phyloP scores from a whole-genome alignment of 306 rosid genomes.

The Senna tora region DNA sequence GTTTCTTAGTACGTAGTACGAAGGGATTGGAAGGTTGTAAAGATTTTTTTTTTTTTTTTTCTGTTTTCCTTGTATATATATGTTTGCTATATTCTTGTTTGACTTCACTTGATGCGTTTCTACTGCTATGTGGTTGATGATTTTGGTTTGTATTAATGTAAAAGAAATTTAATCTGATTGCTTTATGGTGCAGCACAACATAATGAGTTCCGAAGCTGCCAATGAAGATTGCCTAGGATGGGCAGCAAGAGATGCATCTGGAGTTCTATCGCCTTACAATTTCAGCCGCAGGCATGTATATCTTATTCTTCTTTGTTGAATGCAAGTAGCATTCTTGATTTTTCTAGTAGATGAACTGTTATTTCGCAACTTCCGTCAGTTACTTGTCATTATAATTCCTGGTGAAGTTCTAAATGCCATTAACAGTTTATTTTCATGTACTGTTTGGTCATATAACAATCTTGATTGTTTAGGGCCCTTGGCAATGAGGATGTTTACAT shows the following conservation, averaged over 20 bases:
- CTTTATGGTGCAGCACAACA: constrained; percentile 15
- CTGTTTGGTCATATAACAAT: constrained; percentile 29
- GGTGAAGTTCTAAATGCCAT: background rate
- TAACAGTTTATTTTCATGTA: background rate
- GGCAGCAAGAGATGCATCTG: constrained; percentile 84
- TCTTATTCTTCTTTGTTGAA: constrained; percentile 17
- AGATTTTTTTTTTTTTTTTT: too few relatives aligned
- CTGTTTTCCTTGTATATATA: too few relatives aligned
- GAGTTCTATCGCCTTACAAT: constrained; percentile 66
- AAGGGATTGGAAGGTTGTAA: too few relatives aligned
- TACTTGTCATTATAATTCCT: constrained; percentile 1
- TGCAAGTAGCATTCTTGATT: background rate
- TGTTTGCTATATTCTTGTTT: too few relatives aligned
- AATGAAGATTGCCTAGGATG: constrained; percentile 67
- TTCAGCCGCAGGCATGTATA: constrained; percentile 67
- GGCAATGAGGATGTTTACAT: constrained; percentile 67
- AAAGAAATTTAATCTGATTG: constrained; percentile 23
- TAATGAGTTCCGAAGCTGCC: constrained; percentile 52
- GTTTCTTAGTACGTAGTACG: too few relatives aligned
- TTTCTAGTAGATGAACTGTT: constrained; percentile 1
- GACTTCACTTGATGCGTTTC: too few relatives aligned
- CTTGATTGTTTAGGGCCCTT: constrained; percentile 52
- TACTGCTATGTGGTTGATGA: background rate
- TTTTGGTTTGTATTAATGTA: background rate
- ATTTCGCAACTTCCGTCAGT: background rate